phyloP scores from a whole-genome alignment of 768 basidiomycete species.

The Sarcomyxa edulis region DNA sequence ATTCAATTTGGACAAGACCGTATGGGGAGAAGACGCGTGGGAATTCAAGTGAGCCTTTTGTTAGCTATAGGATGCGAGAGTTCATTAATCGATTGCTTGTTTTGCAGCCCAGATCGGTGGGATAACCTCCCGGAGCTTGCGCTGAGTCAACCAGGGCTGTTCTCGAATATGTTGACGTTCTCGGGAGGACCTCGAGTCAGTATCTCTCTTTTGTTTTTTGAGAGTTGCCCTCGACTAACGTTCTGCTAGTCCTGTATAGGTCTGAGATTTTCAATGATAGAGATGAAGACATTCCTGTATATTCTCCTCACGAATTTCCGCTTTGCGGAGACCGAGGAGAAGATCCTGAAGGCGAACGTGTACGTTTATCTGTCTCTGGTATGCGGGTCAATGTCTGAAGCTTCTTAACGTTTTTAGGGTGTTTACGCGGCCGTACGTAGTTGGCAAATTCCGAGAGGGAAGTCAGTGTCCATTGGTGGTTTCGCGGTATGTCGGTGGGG shows the following conservation, averaged over 20 bases:
- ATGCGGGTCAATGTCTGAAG: conserved; percentile 1
- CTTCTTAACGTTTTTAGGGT: conserved; percentile 32
- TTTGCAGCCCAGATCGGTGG: conserved; percentile 74
- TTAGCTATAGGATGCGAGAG: not conserved
- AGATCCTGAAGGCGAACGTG: conserved; percentile 58
- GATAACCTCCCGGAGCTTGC: conserved; percentile 69
- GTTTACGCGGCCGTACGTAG: conserved; percentile 59
- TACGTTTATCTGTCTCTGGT: conserved; percentile 24
- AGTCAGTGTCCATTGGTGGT: conserved; percentile 60
- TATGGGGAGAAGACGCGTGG: conserved; percentile 84
- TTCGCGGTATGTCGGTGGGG: conserved; percentile 21
- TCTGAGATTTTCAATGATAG: conserved; percentile 76
- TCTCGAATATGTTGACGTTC: conserved; percentile 67
- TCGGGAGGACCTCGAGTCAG: conserved; percentile 79
- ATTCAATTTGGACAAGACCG: conserved; percentile 68
- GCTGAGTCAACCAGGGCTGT: conserved; percentile 62
- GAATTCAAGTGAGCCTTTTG: conserved; percentile 57
- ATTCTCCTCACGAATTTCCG: conserved; percentile 63
- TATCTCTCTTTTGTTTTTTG: conserved; percentile 8
- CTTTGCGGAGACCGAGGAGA: conserved; percentile 49
- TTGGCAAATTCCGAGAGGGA: conserved; percentile 47
- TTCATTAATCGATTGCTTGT: not conserved
- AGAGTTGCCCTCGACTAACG: conserved; percentile 5
- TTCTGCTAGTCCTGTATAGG: conserved; percentile 81
- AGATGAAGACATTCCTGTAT: conserved; percentile 75